These are phyloP conservation scores for Tetracentron sinense DNA, from an alignment of 164 flowering plant genomes.

Conservation along the genomic window DNA sequence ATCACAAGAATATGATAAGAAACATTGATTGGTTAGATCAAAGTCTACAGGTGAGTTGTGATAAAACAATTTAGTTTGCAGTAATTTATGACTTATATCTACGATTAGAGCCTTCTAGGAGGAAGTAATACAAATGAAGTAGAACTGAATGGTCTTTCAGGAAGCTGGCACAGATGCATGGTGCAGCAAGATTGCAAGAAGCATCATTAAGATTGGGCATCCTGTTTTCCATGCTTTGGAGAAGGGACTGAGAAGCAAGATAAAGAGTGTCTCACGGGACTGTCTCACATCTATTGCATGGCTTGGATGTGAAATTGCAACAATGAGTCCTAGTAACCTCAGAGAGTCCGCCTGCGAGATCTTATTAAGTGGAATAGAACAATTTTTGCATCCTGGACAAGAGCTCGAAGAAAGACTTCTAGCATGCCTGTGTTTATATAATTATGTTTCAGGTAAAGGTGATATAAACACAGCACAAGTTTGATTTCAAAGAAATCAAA, in stretches of 20 bases:
- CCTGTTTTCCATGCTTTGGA: slow-evolving; percentile 48
- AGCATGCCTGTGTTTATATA: slow-evolving; percentile 64
- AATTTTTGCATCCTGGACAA: slow-evolving; percentile 61
- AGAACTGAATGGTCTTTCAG: slow-evolving; percentile 34
- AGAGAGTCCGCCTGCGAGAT: slow-evolving; percentile 55
- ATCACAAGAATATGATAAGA: slow-evolving; percentile 55
- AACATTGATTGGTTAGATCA: slow-evolving; percentile 55
- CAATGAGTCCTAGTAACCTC: slow-evolving; percentile 28
- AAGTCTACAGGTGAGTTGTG: slow-evolving; percentile 47
- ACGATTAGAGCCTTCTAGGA: background rate
- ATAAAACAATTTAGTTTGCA: background rate
- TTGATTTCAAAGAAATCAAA: background rate
- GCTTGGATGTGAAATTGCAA: slow-evolving; percentile 65
- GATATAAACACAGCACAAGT: slow-evolving; percentile 6
- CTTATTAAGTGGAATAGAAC: slow-evolving; percentile 44
- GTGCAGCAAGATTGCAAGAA: slow-evolving; percentile 56
- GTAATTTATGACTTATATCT: background rate
- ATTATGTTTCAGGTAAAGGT: slow-evolving; percentile 75
- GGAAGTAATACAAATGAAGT: background rate
- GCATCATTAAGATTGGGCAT: slow-evolving; percentile 40
- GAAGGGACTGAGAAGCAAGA: slow-evolving; percentile 59
- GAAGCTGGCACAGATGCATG: slow-evolving; percentile 50
- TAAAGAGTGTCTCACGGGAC: slow-evolving; percentile 49
- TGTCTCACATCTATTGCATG: slow-evolving; percentile 60
- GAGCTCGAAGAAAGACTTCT: slow-evolving; percentile 76